Percentiles rank a stretch among this genome's conserved stretches.
These are phyloP conservation scores for Calvatia gigantea DNA, from an alignment of 768 basidiomycete genomes.

Conservation along the genomic window DNA sequence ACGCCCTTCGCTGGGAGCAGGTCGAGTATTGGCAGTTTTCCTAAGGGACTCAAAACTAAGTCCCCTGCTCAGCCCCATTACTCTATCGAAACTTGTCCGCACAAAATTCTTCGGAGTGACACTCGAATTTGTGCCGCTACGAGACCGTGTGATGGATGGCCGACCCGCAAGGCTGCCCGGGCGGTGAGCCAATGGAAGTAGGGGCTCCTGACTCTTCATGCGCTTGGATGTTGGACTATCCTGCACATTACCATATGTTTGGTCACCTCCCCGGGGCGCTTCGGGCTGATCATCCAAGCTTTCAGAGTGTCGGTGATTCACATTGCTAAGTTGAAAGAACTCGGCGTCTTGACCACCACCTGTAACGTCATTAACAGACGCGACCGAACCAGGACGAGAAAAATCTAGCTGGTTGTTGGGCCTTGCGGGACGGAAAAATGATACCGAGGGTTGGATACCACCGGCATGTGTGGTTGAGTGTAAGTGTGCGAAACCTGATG, in stretches of 20 bases:
- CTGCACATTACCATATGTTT: constrained; percentile 24
- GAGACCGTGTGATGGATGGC: constrained; percentile 20
- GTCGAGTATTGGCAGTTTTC: constrained; percentile 24
- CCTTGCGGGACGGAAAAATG: constrained; percentile 72
- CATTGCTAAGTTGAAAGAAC: constrained; percentile 18
- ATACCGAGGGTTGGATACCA: constrained; percentile 74
- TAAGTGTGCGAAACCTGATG: constrained; percentile 15
- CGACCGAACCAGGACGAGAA: constrained; percentile 37
- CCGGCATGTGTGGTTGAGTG: constrained; percentile 52
- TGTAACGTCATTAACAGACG: constrained; percentile 24
- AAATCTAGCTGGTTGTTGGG: constrained; percentile 44
- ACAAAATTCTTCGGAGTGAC: constrained; percentile 30
- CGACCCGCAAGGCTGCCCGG: constrained; percentile 23
- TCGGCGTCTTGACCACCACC: constrained; percentile 19
- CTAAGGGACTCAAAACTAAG: constrained; percentile 49
- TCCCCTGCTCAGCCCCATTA: constrained; percentile 50
- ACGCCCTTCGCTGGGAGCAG: constrained; percentile 19
- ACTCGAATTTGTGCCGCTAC: constrained; percentile 21
- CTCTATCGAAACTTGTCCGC: constrained; percentile 58
- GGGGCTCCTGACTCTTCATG: constrained; percentile 68
- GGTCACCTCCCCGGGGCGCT: constrained; percentile 18
- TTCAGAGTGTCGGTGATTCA: constrained; percentile 14
- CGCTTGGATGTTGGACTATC: constrained; percentile 26
- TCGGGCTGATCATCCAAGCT: constrained; percentile 21
- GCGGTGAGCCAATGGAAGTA: constrained; percentile 51